Base-by-base conservation (phyloP, 2,329 filamentous ascomycete genomes). In the Colletotrichum musae region DNA sequence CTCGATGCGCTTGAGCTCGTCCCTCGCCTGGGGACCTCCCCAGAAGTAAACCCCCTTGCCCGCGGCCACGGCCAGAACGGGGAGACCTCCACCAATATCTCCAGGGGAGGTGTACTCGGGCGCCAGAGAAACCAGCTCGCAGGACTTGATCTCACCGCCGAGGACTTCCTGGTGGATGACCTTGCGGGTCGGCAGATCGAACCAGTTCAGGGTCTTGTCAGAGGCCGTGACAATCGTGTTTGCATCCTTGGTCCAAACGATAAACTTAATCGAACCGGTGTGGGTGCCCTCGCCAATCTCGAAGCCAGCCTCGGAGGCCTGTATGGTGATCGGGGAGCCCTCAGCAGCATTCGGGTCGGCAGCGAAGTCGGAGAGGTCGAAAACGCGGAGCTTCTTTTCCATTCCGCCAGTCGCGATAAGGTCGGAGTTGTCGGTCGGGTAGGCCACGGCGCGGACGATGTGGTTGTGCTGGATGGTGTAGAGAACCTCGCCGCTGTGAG, bases 351-450 rank as follows among this genome's bases (percentile, higher is more conserved):
- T 51, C 74, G 81, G 65, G 75, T 78, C 26, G 71, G 75, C 45
- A 76, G 82, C 81, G 48, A 88, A 85, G 70, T 91, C 89, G 16
- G 89, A 89, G 16, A 99, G 85, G 75, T 98, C 95, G 77, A 96
- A 99, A 72, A 99, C 92, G 61, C 95, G 93, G 60, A 99, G 88
- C 81, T 96, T 98, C 87, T 98, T 98, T 83, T 99, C 96, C 84
- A 93, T 93, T 28, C 96, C 96, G 41, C 95, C 96, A 0, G 96
- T 98, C 6, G 95, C 96, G 32, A 99, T 86, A 64, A 97, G 91
- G n/a, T 93, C 92, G 24, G 91, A 91, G 62, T 91, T 89, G 74
- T 95, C 92, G 51, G 93, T 90, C 2, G 94, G 93, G 75, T 98
- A 98, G 12, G 96, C 94, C 71, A 98, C 90, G 47, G 95, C 93